phyloP scores from a whole-genome alignment of 2,329 filamentous ascomycete species.

The Annulohypoxylon truncatum region DNA sequence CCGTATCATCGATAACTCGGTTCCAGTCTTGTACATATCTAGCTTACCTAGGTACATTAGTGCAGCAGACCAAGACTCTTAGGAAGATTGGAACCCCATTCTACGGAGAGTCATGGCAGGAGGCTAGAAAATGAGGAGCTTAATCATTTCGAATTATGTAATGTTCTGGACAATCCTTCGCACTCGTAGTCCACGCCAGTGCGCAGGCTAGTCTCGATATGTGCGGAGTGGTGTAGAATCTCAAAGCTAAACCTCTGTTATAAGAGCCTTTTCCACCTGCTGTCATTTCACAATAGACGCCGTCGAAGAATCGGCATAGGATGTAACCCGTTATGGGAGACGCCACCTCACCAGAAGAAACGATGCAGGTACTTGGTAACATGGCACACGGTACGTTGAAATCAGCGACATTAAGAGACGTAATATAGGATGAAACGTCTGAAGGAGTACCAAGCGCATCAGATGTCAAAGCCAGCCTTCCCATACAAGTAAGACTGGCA shows the following conservation, averaged over 20 bases:
- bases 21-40: constrained; percentile 33
- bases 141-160: constrained; percentile 2
- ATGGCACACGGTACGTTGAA: constrained; percentile 11
- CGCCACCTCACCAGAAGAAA: constrained; percentile 24
- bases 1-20: constrained; percentile 38
- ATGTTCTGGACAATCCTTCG: constrained; percentile 5
- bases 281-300: constrained; percentile 23
- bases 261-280: constrained; percentile 12
- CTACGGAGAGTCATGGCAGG: constrained; percentile 21
- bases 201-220: not conserved
- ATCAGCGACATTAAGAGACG: constrained; percentile 33
- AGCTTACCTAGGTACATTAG: constrained; percentile 31
- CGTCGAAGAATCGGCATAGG: constrained; percentile 16
- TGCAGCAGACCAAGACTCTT: constrained; percentile 19
- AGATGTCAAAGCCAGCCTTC: constrained; percentile 33
- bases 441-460: constrained; percentile 36
- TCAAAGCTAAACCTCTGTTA: not conserved
- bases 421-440: constrained; percentile 41
- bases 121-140: constrained; percentile 9
- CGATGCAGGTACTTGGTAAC: constrained; percentile 11
- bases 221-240: not conserved
- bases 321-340: constrained; percentile 13
- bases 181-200: not conserved
- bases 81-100: constrained; percentile 22
- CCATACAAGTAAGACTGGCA: constrained; percentile 23